Conservation (phyloP, 805 yeast species). For the Zygotorulaspora chibaensis region DNA sequence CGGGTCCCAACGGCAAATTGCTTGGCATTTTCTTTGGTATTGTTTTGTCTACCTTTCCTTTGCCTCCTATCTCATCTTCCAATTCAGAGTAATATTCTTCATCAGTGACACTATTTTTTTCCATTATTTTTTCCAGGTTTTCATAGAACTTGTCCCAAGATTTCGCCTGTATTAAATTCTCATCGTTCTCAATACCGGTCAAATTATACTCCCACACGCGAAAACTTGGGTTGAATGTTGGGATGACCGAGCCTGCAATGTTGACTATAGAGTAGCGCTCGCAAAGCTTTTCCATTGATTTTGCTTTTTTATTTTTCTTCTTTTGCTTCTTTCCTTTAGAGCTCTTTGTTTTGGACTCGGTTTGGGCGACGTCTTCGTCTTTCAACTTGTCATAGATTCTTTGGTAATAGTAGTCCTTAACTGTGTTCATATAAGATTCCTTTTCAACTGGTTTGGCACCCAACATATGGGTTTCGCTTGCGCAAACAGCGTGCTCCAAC, state of each 20-base stretch:
- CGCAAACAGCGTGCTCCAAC: conserved; percentile 34
- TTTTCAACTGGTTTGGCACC: conserved; percentile 71
- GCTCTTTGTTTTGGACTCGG: conserved; percentile 17
- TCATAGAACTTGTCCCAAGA: conserved; percentile 61
- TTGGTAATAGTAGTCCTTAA: conserved; percentile 52
- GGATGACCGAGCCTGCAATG: conserved; percentile 70
- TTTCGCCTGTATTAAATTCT: conserved; percentile 18
- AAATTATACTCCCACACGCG: conserved; percentile 85
- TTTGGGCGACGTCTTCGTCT: conserved; percentile 11
- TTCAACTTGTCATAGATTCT: conserved; percentile 38
- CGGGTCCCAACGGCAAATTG: conserved; percentile 63
- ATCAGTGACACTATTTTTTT: conserved; percentile 8
- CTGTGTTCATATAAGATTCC: conserved; percentile 54
- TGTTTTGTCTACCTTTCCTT: conserved; percentile 48
- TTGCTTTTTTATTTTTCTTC: conserved; percentile 5
- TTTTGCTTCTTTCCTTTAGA: conserved; percentile 11
- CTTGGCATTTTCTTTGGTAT: conserved; percentile 58
- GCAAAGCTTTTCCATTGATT: conserved; percentile 25
- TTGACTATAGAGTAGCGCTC: conserved; percentile 68
- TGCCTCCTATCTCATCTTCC: conserved; percentile 20
- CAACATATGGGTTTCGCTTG: conserved; percentile 38
- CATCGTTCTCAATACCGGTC: conserved; percentile 44
- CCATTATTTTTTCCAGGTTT: conserved; percentile 40
- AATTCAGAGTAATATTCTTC: conserved; percentile 13
- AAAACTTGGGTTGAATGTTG: conserved; percentile 80